Base-by-base conservation (phyloP, 2,329 filamentous ascomycete species). In the Leptodontidium sp. region DNA sequence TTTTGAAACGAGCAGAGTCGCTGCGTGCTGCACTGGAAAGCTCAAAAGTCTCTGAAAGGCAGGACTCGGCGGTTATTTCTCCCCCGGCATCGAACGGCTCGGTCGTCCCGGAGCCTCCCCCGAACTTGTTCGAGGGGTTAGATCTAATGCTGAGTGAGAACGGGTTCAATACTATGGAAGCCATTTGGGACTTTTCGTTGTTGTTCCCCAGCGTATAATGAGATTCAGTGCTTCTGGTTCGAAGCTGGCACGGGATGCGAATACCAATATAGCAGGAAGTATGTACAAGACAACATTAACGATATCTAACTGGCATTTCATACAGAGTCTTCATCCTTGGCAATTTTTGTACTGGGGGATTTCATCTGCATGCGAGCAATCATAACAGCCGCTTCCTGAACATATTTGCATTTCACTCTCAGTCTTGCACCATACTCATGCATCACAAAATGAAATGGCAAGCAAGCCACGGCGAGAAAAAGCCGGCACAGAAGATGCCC, bases 101-200 rank as follows among this genome's bases (percentile, higher is more conserved):
- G 9, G 38, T 21, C 6, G 4, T 57, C 5, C 49, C 47, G 7
- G 55, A 53, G 5, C 52, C n/a, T 21, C 43, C 55, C 9, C 47
- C 24, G n/a, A 40, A 40, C 11, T 29, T 65, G 49, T 68, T 61
- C n/a, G 66, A 68, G 35, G 66, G 66, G 1, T 35, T 68, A 35
- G 66, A 68, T 57, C 21, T 43, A 17, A 50, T 64, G 14, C 55
- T 68, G 15, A 63, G 59, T 21, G 66, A 68, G 11, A 62, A 68
- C 38, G 57, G 57, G 11, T 64, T 68, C 24, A 61, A 53, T 47
- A 55, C 61, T 8, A 55, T 68, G 50, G 66, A 68, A 24, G 62
- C 66, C 4, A 65, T 68, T 21, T 68, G 66, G 66, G 61, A 68
- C 24, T 68, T 68, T 40, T 61, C 66, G 24, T 43, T 64, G 45